These are phyloP conservation scores for Eimeria necatrix DNA, from an alignment of 169 alveolate species.

Conservation along the genomic window DNA sequence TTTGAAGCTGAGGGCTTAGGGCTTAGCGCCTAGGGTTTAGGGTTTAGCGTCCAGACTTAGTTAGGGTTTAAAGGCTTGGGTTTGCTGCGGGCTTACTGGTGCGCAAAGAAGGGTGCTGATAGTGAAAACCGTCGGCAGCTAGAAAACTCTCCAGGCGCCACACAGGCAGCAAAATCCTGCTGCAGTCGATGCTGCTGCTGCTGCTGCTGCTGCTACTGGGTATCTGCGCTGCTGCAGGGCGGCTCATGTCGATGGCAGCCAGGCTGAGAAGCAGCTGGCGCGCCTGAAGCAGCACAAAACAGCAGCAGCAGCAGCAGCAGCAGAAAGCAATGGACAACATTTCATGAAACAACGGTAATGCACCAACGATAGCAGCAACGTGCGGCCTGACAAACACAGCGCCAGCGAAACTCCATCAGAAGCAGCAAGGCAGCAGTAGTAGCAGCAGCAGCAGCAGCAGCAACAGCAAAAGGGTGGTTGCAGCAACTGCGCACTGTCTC, in stretches of 20 bases:
- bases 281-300: not conserved
- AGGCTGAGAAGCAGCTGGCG: slow-evolving; percentile 18
- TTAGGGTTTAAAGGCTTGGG: too few species aligned
- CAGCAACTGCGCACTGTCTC: not conserved
- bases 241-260: not conserved
- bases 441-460: not conserved
- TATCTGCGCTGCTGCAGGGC: slow-evolving; percentile 7
- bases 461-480: not conserved
- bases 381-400: not conserved
- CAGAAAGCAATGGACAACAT: too few species aligned
- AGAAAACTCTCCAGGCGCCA: not conserved
- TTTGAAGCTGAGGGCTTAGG: too few species aligned
- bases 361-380: not conserved
- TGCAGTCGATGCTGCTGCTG: slow-evolving; percentile 10
- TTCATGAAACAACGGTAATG: too few species aligned
- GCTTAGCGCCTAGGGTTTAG: too few species aligned
- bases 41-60: too few species aligned
- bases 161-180: not conserved
- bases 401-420: not conserved
- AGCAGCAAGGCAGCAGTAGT: not conserved
- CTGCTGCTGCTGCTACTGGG: not conserved
- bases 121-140: slow-evolving; percentile 10
- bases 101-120: slow-evolving; percentile 4
- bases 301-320: not conserved
- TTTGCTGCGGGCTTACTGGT: not conserved